These are phyloP conservation scores for Oryza glumipatula DNA, from an alignment of 176 grass and related monocot species.

Conservation along the genomic window DNA sequence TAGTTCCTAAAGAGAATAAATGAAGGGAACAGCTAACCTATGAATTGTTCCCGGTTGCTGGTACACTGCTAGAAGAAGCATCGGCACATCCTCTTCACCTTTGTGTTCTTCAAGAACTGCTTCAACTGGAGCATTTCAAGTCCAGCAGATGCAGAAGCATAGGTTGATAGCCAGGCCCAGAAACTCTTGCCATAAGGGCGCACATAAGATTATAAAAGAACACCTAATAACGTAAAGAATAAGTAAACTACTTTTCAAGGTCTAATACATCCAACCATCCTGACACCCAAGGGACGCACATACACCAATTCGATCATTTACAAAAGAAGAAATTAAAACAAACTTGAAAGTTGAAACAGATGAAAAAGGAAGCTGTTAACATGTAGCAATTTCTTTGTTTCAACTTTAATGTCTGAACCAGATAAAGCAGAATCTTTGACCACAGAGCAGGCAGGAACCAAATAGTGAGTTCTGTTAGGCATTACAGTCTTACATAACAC, in stretches of 20 bases:
- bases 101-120: no score
- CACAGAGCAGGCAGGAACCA: background rate
- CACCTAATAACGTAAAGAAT: background rate
- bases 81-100: no score
- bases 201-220: background rate
- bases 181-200: no score
- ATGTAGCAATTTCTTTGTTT: background rate
- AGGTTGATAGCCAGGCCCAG: no score
- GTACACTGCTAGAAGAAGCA: no score
- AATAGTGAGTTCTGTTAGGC: background rate
- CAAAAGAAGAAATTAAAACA: background rate
- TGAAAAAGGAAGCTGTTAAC: background rate
- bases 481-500: no score
- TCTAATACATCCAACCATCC: background rate
- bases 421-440: background rate
- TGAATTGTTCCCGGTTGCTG: no score
- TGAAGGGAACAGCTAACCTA: no score
- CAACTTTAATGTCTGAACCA: background rate
- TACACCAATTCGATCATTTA: background rate
- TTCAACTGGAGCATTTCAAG: no score
- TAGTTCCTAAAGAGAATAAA: no score
- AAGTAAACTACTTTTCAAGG: background rate
- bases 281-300: background rate
- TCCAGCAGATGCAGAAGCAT: no score
- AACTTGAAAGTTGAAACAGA: background rate